Evolutionary conservation across 768 basidiomycete genomes (phyloP).

Genomic region (Leccinum olivaceopallidum): DNA sequence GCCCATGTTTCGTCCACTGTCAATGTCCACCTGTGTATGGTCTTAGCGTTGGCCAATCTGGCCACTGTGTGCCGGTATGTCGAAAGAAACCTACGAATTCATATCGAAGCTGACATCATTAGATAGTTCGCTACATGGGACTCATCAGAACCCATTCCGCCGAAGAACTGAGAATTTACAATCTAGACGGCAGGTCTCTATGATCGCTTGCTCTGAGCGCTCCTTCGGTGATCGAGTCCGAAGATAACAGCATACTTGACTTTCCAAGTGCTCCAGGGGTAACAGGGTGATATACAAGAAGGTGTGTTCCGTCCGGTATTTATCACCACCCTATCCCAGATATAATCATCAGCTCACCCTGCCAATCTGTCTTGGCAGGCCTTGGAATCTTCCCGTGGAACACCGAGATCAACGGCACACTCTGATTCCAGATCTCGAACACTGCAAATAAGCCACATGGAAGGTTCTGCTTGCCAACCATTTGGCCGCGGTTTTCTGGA

Average conservation of each 20-base stretch:
- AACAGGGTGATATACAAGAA: neutral
- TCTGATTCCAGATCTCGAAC: no score
- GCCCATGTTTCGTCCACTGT: neutral
- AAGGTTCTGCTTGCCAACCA: neutral
- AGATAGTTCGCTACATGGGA: neutral
- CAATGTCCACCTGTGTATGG: conserved; percentile 3
- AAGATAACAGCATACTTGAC: neutral
- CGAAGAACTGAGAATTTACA: neutral
- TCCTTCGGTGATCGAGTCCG: neutral
- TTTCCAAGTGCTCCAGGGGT: neutral
- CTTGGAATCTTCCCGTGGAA: conserved; percentile 5
- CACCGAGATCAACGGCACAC: neutral
- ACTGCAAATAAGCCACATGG: neutral
- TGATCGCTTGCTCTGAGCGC: neutral
- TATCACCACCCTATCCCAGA: no score
- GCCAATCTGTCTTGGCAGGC: neutral
- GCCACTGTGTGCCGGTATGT: neutral
- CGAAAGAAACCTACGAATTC: conserved; percentile 4
- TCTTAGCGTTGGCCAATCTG: neutral
- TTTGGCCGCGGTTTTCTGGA: neutral
- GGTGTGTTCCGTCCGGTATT: neutral
- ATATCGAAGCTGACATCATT: neutral
- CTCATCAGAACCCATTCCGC: neutral
- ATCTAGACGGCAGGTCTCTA: neutral
- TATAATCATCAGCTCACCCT: neutral